Evolutionary conservation across 2,329 filamentous ascomycete genomes (phyloP), one percentile per base, ranked within the genome.

Genomic region (Grosmannia clavigera): DNA sequence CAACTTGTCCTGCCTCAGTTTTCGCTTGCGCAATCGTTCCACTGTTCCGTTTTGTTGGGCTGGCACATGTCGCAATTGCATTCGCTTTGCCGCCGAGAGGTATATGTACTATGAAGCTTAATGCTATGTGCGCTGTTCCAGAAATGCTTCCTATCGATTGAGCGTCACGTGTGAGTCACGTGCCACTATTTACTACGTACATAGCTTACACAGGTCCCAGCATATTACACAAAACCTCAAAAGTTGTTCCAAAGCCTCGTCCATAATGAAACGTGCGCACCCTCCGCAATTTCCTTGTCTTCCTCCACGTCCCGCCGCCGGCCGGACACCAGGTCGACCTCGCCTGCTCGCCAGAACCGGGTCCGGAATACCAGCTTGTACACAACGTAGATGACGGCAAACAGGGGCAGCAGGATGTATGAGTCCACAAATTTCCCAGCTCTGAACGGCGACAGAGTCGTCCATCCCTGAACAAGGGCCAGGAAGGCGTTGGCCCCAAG

Each of bases 321-420:
- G 0, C 82, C 82, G 2, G 78, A 77, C 55, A 79, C 75, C 51
- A 85, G 71, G 65, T 85, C 81, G 29, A 84, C 78, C 59, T 83
- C 80, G 59, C 76, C 70, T 6, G 73, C 68, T 5, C 74, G 69
- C 75, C 79, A 79, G 60, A 77, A 72, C 7, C 69, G 73, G 2
- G 83, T 84, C 62, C 75, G 75, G 71, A 79, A 81, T 50, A 74
- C 70, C 5, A 82, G 1, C 29, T 31, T 31, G 29, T 31, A 31
- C 29, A 31, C 29, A 31, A 31, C 7, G 29, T 31, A 31, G 29
- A 31, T 31, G 5, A 31, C 29, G 29, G 29, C 29, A 31, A 31
- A 31, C 4, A 31, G 29, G 29, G 29, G 29, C 29, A 31, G 29
- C 29, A 31, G 29, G 29, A 31, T 31, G 29, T 31, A 31, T 1